phyloP scores from a whole-genome alignment of 2,329 filamentous ascomycete genomes.

The Beauveria caledonica region DNA sequence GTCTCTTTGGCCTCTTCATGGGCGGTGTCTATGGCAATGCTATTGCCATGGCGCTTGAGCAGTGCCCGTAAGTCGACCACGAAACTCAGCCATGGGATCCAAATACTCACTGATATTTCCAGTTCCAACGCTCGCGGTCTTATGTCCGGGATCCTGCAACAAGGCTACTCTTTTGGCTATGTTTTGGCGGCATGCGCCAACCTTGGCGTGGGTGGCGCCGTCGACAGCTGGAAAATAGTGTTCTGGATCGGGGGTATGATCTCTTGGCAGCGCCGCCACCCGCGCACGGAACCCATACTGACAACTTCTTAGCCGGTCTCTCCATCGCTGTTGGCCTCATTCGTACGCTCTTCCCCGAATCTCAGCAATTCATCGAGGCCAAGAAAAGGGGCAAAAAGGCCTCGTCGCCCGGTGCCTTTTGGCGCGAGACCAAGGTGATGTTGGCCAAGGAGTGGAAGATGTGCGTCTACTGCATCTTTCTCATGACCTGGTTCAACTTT shows the following conservation, averaged over 20 bases:
- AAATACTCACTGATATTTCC: constrained; percentile 12
- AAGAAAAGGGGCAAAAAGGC: constrained; percentile 49
- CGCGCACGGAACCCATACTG: background rate
- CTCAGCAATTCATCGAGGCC: constrained; percentile 64
- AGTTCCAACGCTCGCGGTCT: constrained; percentile 62
- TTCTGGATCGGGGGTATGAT: constrained; percentile 58
- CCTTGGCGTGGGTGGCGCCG: constrained; percentile 58
- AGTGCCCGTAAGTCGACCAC: constrained; percentile 49
- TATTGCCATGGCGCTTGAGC: constrained; percentile 69
- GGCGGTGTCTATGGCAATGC: constrained; percentile 74
- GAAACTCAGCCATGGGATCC: background rate
- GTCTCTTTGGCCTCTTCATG: constrained; percentile 72
- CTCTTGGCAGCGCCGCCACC: constrained; percentile 5
- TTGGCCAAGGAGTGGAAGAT: constrained; percentile 64
- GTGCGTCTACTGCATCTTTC: constrained; percentile 66
- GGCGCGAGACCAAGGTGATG: constrained; percentile 61
- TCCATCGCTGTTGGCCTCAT: constrained; percentile 62
- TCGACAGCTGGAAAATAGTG: constrained; percentile 63
- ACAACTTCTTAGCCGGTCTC: constrained; percentile 40
- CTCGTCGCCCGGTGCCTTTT: constrained; percentile 47
- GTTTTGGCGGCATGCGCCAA: constrained; percentile 70
- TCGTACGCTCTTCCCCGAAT: constrained; percentile 63
- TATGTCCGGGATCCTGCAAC: constrained; percentile 75
- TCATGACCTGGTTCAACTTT: constrained; percentile 71
- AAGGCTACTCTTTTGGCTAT: constrained; percentile 75